These are phyloP conservation scores for Colletotrichum horii DNA, from an alignment of 2,329 filamentous ascomycete genomes.

Conservation along the genomic window DNA sequence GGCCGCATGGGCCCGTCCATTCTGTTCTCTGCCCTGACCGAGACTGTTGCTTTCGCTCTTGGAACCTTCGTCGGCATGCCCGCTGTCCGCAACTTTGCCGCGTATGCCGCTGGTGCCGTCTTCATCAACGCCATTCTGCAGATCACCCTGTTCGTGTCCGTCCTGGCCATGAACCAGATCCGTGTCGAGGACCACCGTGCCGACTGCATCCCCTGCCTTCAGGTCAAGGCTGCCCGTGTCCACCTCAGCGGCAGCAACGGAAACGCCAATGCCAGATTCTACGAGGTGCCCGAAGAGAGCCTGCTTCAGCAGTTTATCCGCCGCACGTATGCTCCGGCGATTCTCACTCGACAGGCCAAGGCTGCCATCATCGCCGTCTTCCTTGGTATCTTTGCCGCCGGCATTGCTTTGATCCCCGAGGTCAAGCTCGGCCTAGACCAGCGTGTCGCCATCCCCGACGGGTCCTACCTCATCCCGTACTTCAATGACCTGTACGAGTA, in stretches of 20 bases:
- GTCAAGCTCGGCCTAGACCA: slow-evolving; percentile 91
- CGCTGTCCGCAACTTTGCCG: slow-evolving; percentile 94
- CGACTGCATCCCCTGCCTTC: slow-evolving; percentile 91
- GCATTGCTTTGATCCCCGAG: slow-evolving; percentile 81
- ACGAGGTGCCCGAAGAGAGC: slow-evolving; percentile 84
- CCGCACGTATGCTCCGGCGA: slow-evolving; percentile 81
- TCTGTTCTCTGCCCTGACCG: slow-evolving; percentile 90
- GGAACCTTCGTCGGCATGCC: slow-evolving; percentile 97
- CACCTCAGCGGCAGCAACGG: slow-evolving; percentile 69
- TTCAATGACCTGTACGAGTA: slow-evolving; percentile 97
- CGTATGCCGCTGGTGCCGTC: slow-evolving; percentile 94
- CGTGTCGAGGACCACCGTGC: slow-evolving; percentile 87
- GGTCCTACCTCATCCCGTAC: slow-evolving; percentile 93
- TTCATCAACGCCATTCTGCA: slow-evolving; percentile 97
- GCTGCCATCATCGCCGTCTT: slow-evolving; percentile 79
- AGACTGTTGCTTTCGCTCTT: slow-evolving; percentile 91
- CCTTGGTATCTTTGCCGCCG: slow-evolving; percentile 84
- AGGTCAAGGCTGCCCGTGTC: slow-evolving; percentile 74
- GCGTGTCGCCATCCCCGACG: slow-evolving; percentile 89
- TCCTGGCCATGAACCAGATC: slow-evolving; percentile 88
- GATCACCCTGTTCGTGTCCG: slow-evolving; percentile 95
- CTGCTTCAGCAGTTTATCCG: slow-evolving; percentile 86
- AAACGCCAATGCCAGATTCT: slow-evolving; percentile 62
- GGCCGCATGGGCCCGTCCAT: slow-evolving; percentile 98
- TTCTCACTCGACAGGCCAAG: slow-evolving; percentile 84